These are phyloP conservation scores for Hemileccinum rubropunctum DNA, from an alignment of 768 basidiomycete genomes.

Conservation along the genomic window DNA sequence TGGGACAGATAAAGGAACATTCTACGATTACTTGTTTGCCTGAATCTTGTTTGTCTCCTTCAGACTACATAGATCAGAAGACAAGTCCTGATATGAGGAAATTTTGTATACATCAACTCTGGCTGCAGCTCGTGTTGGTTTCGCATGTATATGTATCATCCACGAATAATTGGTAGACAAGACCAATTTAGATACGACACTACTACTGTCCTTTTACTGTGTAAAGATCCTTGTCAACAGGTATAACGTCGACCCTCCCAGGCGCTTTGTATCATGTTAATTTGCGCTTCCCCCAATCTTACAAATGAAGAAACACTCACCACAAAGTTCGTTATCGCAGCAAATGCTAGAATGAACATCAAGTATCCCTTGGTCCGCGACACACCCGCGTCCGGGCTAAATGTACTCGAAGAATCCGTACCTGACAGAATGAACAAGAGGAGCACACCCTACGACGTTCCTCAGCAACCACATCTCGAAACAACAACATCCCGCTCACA, in stretches of 20 bases:
- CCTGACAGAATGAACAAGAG: constrained; percentile 68
- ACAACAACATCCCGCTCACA: constrained; percentile 38
- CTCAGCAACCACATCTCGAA: not conserved
- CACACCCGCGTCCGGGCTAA: constrained; percentile 45
- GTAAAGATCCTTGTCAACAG: constrained; percentile 50
- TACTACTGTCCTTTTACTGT: constrained; percentile 31
- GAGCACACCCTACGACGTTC: constrained; percentile 53
- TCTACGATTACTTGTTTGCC: constrained; percentile 47
- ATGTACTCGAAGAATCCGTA: constrained; percentile 54
- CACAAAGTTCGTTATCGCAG: constrained; percentile 72
- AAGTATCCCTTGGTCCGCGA: constrained; percentile 72
- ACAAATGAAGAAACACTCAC: constrained; percentile 28
- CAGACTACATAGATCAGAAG: too few relatives aligned
- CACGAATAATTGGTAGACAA: constrained; percentile 2
- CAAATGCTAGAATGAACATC: constrained; percentile 77
- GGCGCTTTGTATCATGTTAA: constrained; percentile 39
- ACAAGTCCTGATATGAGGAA: too few relatives aligned
- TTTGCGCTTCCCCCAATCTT: not conserved
- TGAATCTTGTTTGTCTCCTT: constrained; percentile 20
- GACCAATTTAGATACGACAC: constrained; percentile 1
- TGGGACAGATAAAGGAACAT: constrained; percentile 21
- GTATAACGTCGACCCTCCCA: constrained; percentile 58
- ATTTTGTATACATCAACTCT: too few relatives aligned
- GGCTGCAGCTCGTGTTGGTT: not conserved
- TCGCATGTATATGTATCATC: not conserved